Conservation (phyloP, 495 filamentous ascomycete genomes). For the Aspergillus heteromorphus region DNA sequence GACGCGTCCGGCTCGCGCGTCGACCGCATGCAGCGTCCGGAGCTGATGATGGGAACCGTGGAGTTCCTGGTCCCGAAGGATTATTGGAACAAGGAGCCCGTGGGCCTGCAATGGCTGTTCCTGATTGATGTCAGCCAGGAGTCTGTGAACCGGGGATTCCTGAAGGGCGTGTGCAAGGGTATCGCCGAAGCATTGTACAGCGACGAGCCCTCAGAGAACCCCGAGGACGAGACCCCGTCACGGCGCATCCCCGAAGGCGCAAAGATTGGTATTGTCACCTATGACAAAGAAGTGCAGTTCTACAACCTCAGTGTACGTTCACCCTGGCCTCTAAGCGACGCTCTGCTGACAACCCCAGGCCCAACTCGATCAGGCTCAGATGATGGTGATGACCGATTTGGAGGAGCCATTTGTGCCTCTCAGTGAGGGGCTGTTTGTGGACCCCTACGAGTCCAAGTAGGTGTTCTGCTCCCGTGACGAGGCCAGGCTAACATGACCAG, state of each 20-base stretch:
- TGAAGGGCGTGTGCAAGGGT: constrained; percentile 89
- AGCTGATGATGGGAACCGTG: constrained; percentile 84
- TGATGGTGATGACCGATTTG: constrained; percentile 98
- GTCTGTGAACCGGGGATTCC: constrained; percentile 77
- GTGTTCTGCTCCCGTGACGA: constrained; percentile 7
- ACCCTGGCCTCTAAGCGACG: background rate
- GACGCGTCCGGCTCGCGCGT: constrained; percentile 82
- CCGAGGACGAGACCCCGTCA: constrained; percentile 46
- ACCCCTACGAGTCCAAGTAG: constrained; percentile 86
- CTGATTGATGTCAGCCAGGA: constrained; percentile 89
- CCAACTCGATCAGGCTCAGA: constrained; percentile 80
- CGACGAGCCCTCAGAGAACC: constrained; percentile 46
- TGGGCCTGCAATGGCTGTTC: constrained; percentile 83
- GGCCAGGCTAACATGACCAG: constrained; percentile 26
- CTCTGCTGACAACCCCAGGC: constrained; percentile 46
- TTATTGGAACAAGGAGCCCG: constrained; percentile 95
- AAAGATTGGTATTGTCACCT: constrained; percentile 93
- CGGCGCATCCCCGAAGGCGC: constrained; percentile 68
- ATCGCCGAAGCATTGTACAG: constrained; percentile 82
- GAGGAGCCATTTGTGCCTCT: constrained; percentile 96
- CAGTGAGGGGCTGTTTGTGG: constrained; percentile 88
- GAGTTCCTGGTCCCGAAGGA: constrained; percentile 97
- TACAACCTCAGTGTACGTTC: constrained; percentile 80
- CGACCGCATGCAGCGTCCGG: constrained; percentile 84
- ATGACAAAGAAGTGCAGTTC: constrained; percentile 92